Base-by-base conservation (phyloP, 31 red algal genomes). In the Odonthalia washingtoniensis region DNA sequence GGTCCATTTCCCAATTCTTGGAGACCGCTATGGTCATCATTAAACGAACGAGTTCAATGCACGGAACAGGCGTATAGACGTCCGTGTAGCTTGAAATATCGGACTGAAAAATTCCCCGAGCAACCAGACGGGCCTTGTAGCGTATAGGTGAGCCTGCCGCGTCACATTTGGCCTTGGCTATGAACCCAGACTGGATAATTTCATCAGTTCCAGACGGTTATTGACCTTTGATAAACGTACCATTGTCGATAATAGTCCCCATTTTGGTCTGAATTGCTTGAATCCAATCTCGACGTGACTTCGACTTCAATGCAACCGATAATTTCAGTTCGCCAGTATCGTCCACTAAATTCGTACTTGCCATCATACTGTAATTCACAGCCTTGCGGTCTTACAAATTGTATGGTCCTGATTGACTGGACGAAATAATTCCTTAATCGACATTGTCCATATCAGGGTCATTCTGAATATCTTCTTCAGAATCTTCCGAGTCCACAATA, bases 321-420 rank as follows among this genome's bases (percentile, higher is more conserved):
- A 86, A 46, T 39, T 45, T 76, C 26, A 57, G 70, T 12, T 76
- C 83, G 41, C 77, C 83, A n/a, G 40, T 17, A 5, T 69, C n/a
- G n/a, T n/a, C 24, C 16, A 61, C 24, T 17, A 24, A 14, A 24
- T 61, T 24, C 52, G 52, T 17, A 24, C 24, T 14, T 14, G 52
- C 52, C 52, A 61, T 61, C n/a, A n/a, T n/a, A n/a, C n/a, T n/a
- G n/a, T n/a, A n/a, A n/a, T n/a, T n/a, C n/a, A n/a, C n/a, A n/a
- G n/a, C n/a, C n/a, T n/a, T n/a, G n/a, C n/a, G n/a, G n/a, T n/a
- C n/a, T n/a, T n/a, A n/a, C n/a, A n/a, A n/a, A n/a, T n/a, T n/a
- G n/a, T n/a, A n/a, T n/a, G n/a, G n/a, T n/a, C n/a, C n/a, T n/a
- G n/a, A n/a, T n/a, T n/a, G n/a, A n/a, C n/a, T n/a, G n/a, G n/a